Evolutionary conservation across 108 stramenopile species (phyloP).

Genomic region (Nitzschia sp.): DNA sequence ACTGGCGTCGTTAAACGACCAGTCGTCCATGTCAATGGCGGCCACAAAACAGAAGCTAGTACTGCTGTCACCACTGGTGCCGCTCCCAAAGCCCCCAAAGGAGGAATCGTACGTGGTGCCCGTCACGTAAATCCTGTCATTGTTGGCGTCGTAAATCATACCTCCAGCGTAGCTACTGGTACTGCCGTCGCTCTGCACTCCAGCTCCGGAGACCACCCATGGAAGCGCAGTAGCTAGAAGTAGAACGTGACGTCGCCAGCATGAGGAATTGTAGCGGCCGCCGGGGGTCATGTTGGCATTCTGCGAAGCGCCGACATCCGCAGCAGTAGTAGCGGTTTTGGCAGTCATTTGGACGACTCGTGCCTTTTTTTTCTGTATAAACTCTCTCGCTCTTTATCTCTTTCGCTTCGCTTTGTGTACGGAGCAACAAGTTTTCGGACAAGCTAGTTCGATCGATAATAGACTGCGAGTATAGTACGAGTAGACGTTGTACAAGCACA

Average conservation of each 20-base stretch:
- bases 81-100: not conserved
- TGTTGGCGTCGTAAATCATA: conserved; percentile 24
- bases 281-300: not conserved
- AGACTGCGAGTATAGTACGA: too few relatives aligned
- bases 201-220: too few relatives aligned
- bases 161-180: conserved; percentile 25
- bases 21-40: not conserved
- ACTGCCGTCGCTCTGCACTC: conserved; percentile 11
- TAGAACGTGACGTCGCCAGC: conserved; percentile 10
- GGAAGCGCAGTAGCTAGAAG: not conserved
- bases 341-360: too few relatives aligned
- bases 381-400: too few relatives aligned
- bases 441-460: too few relatives aligned
- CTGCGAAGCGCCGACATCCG: not conserved
- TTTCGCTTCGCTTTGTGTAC: too few relatives aligned
- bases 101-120: conserved; percentile 15
- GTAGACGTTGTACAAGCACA: too few relatives aligned
- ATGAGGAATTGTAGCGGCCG: not conserved
- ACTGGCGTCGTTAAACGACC: not conserved
- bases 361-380: too few relatives aligned
- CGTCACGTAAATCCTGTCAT: conserved; percentile 21
- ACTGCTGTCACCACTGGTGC: not conserved
- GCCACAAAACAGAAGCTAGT: not conserved
- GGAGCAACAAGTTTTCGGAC: too few relatives aligned
- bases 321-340: not conserved